Base-by-base conservation (phyloP, 1,284 basidiomycete genomes). In the Ceratorhiza oryzae-sativae region DNA sequence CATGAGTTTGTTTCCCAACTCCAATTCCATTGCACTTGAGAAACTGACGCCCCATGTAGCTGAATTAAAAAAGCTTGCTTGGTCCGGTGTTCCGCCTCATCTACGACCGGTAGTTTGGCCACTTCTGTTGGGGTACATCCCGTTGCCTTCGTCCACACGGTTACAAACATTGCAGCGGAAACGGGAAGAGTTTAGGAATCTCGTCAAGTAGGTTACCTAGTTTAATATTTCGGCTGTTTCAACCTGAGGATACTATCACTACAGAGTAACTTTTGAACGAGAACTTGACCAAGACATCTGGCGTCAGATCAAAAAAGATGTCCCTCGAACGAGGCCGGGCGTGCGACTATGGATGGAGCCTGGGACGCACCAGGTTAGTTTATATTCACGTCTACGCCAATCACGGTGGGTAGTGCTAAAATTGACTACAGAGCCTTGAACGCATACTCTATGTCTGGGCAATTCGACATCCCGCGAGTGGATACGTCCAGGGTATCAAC, bases 261-360 rank as follows among this genome's bases (percentile, higher is more conserved):
- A 9, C 23, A 68, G 63, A 76, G 85, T 96, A 20, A 92, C 97
- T n/a, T 98, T 99, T 79, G 88, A 91, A 10, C 86, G 91, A 58
- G 95, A 93, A 71, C 84, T 95, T 20, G 95, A 98, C 80, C 93
- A 95, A 78, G 91, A 93, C 81, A 95, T 98, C 79, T 98, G 96
- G 96, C 95, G 98, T 81, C 95, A 98, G 80, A 98, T 98, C 77
- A 93, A 95, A 78, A 98, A 97, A 74, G 95, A 98, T 78, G 95
- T 97, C 6, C 96, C 95, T 8, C 85, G 95, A 55, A 98, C 96
- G 41, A 84, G 95, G 71, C 95, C 96, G 18, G 95, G 95, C n/a
- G 89, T 95, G 9, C 85, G 84, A 39, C 81, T 98, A 30, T 98
- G 95, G 95, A 92, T 93, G 86, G 89, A 94, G 77, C 87, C 84